Base-by-base conservation (phyloP, 768 basidiomycete genomes). In the Rhodotorula sphaerocarpa region DNA sequence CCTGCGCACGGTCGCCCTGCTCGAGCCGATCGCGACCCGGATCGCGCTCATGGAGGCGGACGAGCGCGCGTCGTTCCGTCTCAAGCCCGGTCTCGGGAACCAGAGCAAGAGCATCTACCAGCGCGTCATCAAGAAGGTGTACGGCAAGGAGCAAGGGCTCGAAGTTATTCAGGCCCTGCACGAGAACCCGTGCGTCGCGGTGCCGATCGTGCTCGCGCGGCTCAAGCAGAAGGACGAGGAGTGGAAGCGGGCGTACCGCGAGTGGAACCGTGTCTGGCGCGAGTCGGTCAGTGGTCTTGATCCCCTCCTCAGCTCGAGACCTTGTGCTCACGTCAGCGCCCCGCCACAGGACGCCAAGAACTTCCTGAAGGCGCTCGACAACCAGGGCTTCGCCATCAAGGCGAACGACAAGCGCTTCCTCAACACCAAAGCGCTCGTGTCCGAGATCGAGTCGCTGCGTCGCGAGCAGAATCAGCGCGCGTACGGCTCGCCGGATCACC, bases 361-460 rank as follows among this genome's bases (percentile, higher is more conserved):
- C 78, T 97, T 92, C 74, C 93, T 95, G 83, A 96, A 93, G 77
- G 86, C 87, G 34, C 83, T 97, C 53, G 95, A 99, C 74, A 90
- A 95, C 73, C 92, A 95, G 75, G 92, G 90, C 23, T 87, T 88
- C 75, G 83, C 81, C 62, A 95, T 93, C 83, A 97, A 96, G 78
- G 80, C 81, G 60, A 92, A 90, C 75, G 95, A 99, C 80, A 96
- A 96, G 82, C 89, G 89, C 76, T 82, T 80, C 61, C 86, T 91
- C 72, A 90, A 86, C 11, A 80, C 87, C 46, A 91, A 89, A 73
- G 77, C 84, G 66, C 88, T 93, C 71, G 84, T 90, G 34, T 79
- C 77, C 34, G 86, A 92, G 58, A 86, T 92, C 70, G 89, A 91
- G 74, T 70, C 75, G 55, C 77, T 83, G 66, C 84, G 84, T 73